Evolutionary conservation across 176 grass and related monocot species (phyloP), one percentile per base, ranked within the genome.

Genomic region (Paspalum vaginatum): DNA sequence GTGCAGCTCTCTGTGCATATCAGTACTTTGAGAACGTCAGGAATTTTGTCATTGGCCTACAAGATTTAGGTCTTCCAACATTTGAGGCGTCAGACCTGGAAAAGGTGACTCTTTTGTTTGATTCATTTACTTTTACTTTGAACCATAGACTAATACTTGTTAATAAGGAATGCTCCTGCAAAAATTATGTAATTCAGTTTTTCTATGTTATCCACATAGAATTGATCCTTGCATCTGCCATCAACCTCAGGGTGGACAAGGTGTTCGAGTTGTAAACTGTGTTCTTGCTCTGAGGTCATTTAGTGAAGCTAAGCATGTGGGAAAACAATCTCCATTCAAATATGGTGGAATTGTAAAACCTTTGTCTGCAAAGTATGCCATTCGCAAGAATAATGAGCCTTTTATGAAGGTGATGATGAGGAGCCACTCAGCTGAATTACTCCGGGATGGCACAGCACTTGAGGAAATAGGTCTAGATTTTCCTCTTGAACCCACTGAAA

Each of bases 11-110:
- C 10, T 91, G 84, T 64, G 92, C 96, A 42, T 93, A 91, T 76
- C 92, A 93, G 40, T 89, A 98, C 85, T 98, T 98, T 40, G 96
- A 95, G 70, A 98, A 98, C 79, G 76, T 95, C 54, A 91, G 92
- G 61, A 98, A 95, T 82, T 93, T 95, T 21, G 88, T 95, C 65
- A 83, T 61, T 0, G 90, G 86, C 51, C 77, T 98, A 21, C 83
- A 91, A 82, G 75, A 93, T 76, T 83, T 98, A 79, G 96, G 92
- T 32, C 87, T 98, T 56, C 88, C 92, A 39, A 93, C 96, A 81
- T 98, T 98, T 77, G 96, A 91, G 66, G 88, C 91, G 61, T 98
- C 92, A 32, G 90, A 98, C 80, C 84, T 98, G 11, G 91, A 91
- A 70, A 89, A 93, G 92, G 96, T 92, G 70, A 50, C 13, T 50